Evolutionary conservation across 306 rosid species (phyloP).

Genomic region (Quercus ilex): DNA sequence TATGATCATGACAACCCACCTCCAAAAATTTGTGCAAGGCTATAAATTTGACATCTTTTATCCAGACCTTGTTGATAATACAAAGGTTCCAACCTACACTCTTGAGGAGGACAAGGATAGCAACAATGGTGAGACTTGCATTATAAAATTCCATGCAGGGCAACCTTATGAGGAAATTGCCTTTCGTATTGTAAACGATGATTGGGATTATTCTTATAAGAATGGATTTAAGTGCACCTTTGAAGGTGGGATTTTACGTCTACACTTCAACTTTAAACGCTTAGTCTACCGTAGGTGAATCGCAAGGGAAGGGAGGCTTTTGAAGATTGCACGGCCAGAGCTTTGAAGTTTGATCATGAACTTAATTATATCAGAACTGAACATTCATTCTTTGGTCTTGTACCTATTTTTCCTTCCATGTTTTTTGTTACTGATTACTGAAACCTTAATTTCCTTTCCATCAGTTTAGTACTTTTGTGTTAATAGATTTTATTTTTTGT

Average conservation of each 20-base stretch:
- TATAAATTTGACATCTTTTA: slow-evolving; percentile 89
- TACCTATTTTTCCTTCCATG: no score
- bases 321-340: no score
- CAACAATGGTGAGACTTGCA: slow-evolving; percentile 83
- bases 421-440: no score
- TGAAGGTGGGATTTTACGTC: slow-evolving; percentile 83
- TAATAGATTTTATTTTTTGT: no score
- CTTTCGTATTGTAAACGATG: slow-evolving; percentile 84
- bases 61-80: slow-evolving; percentile 93
- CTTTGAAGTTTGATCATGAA: no score
- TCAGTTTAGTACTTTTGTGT: no score
- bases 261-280: slow-evolving; percentile 85
- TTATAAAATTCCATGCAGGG: slow-evolving; percentile 84
- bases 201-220: slow-evolving; percentile 89
- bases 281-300: slow-evolving; percentile 67
- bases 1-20: slow-evolving; percentile 99
- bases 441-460: no score
- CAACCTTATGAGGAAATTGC: slow-evolving; percentile 91
- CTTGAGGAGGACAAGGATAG: slow-evolving; percentile 73
- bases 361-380: no score
- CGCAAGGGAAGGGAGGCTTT: no score
- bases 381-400: no score
- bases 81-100: slow-evolving; percentile 74
- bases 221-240: slow-evolving; percentile 90
- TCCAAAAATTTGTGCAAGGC: slow-evolving; percentile 93